Evolutionary conservation across 306 rosid species (phyloP), one percentile per base, ranked within the genome.

Genomic region (Alnus rubra): DNA sequence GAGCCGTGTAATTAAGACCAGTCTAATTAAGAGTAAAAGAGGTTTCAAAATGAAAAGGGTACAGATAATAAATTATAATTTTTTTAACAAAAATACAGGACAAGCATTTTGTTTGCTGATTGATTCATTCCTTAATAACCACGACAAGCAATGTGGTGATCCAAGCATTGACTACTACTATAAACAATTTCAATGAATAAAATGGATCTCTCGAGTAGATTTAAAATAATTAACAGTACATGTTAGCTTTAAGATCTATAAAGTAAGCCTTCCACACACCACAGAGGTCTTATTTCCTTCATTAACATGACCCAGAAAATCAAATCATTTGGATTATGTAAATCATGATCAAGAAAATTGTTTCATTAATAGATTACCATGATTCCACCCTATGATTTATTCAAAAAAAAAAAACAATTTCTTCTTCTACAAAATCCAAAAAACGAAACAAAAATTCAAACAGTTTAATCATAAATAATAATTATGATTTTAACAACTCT

Each of bases 41-140:
- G 64, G 12, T 58, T 19, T 28, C 35, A 18, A 54, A 54, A 54
- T 12, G 18, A 51, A 51, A 4, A 4, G 7, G 11, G 5, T 15
- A 62, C 4, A 31, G 2, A 33, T 64, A 13, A 10, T 14, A 2
- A 64, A 35, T 5, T 35, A 64, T 2, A 33, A 62, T 4, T 62
- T 31, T 4, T 62, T 31, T 11, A 62, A 37, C 16, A 11, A 52
- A 52, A 52, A 15, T 52, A 52, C 56, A 52, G 19, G 56, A 15
- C 18, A 52, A 52, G 56, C 56, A 62, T 31, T 62, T 62, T 62
- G 44, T 30, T 62, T 62, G 68, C 42, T 62, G 68, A 62, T 62
- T 14, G 31, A 31, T 42, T 62, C 8, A 33, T 64, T 64, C 23
- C 69, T 33, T 5, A 14, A 2, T 13, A 63, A 33, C 37, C 71